phyloP scores from a whole-genome alignment of 345 rosid genomes.

The Salix purpurea region DNA sequence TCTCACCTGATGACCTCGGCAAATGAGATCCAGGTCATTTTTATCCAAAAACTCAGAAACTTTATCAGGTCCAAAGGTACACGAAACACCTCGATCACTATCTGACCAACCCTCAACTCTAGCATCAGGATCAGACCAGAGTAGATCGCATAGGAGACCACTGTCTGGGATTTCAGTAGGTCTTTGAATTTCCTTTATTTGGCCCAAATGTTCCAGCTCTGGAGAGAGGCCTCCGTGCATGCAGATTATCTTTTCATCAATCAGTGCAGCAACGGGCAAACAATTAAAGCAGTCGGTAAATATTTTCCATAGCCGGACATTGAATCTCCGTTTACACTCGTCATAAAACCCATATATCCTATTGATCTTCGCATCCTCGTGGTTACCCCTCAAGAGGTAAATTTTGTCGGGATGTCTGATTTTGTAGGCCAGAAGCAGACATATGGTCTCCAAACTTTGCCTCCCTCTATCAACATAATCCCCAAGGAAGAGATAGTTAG shows the following conservation, averaged over 20 bases:
- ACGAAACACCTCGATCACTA: slow-evolving; percentile 90
- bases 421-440: slow-evolving; percentile 92
- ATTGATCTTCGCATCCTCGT: slow-evolving; percentile 96
- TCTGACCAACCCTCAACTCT: slow-evolving; percentile 70
- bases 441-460: slow-evolving; percentile 95
- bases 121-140: slow-evolving; percentile 95
- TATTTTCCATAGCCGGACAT: slow-evolving; percentile 91
- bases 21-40: slow-evolving; percentile 90
- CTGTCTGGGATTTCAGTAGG: slow-evolving; percentile 87
- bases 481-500: slow-evolving; percentile 88
- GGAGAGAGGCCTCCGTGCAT: slow-evolving; percentile 99
- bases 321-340: slow-evolving; percentile 95
- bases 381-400: slow-evolving; percentile 87
- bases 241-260: slow-evolving; percentile 85
- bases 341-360: slow-evolving; percentile 93
- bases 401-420: slow-evolving; percentile 72
- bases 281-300: slow-evolving; percentile 92
- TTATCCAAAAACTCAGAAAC: slow-evolving; percentile 85
- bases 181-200: slow-evolving; percentile 73
- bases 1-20: slow-evolving; percentile 95
- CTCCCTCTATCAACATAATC: slow-evolving; percentile 98
- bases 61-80: slow-evolving; percentile 80
- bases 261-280: slow-evolving; percentile 86
- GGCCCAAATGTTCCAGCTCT: slow-evolving; percentile 60
- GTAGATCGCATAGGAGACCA: slow-evolving; percentile 91